A percentile compares a stretch with the other conserved stretches of the same genome.
These are phyloP conservation scores for Podospora comata DNA, from an alignment of 495 filamentous ascomycete genomes.

Conservation along the genomic window DNA sequence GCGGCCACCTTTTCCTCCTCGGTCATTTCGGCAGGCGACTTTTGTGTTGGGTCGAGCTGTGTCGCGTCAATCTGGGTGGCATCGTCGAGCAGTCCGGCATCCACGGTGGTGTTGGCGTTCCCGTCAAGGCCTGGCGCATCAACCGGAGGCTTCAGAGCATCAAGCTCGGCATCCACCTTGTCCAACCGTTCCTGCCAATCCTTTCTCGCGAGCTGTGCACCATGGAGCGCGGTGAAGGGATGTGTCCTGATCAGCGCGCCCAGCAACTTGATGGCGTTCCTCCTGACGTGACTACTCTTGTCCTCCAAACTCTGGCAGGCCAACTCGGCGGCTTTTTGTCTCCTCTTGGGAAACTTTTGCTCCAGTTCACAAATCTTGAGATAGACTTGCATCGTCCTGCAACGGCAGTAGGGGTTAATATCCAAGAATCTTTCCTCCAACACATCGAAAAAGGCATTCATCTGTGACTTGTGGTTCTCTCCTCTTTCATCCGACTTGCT, in stretches of 20 bases:
- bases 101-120: conserved; percentile 56
- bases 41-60: conserved; percentile 45
- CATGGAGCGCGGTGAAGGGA: conserved; percentile 89
- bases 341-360: conserved; percentile 88
- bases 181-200: conserved; percentile 82
- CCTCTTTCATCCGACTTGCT: conserved; percentile 85
- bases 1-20: conserved; percentile 55
- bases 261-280: conserved; percentile 91
- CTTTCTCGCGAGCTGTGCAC: conserved; percentile 74
- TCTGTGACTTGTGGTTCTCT: conserved; percentile 88
- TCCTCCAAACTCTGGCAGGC: conserved; percentile 88
- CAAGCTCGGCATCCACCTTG: conserved; percentile 74
- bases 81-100: conserved; percentile 79
- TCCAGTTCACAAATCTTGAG: conserved; percentile 87
- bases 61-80: conserved; percentile 67
- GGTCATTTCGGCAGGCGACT: conserved; percentile 54
- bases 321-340: conserved; percentile 80
- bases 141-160: conserved; percentile 72
- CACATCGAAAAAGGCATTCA: conserved; percentile 95
- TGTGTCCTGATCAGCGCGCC: conserved; percentile 86
- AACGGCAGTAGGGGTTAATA: conserved; percentile 94
- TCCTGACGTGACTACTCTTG: conserved; percentile 94
- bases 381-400: conserved; percentile 88
- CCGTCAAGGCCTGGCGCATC: conserved; percentile 71
- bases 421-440: conserved; percentile 95